A percentile compares a stretch with the other conserved stretches of the same genome.
Evolutionary conservation across 129 eudicot genomes (phyloP).

Genomic region (Rutidosis leptorrhynchoides): DNA sequence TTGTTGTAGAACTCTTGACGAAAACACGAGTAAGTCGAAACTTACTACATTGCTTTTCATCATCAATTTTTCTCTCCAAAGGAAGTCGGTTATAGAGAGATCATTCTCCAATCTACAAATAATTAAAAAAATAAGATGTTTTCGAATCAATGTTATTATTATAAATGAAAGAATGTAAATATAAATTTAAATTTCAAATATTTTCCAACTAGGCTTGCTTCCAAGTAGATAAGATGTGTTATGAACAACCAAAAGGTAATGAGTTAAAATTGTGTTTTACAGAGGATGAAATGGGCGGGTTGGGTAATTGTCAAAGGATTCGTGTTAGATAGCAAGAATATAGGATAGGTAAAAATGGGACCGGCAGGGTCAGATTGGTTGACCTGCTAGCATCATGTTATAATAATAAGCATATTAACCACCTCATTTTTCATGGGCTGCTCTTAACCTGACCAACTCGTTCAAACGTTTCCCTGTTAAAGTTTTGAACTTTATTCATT

Average conservation of each 20-base stretch:
- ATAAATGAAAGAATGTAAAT: background rate
- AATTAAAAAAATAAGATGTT: slow-evolving; percentile 5
- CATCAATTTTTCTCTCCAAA: slow-evolving; percentile 31
- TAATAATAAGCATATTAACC: background rate
- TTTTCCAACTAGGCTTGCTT: no score
- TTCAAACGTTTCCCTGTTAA: background rate
- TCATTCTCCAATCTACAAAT: slow-evolving; percentile 34
- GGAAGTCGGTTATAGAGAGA: slow-evolving; percentile 38
- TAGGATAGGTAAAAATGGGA: background rate
- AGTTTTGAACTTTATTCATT: background rate
- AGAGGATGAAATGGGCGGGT: background rate
- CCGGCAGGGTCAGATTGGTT: background rate
- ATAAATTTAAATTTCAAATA: background rate
- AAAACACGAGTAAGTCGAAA: slow-evolving; percentile 52
- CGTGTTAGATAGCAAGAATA: background rate
- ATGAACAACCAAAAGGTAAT: background rate
- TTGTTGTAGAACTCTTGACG: slow-evolving; percentile 42
- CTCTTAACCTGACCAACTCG: background rate
- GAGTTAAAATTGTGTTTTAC: background rate
- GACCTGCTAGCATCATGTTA: background rate
- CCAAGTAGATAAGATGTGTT: no score
- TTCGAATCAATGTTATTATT: slow-evolving; percentile 6
- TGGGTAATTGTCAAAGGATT: background rate
- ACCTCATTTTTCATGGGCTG: background rate
- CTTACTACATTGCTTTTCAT: slow-evolving; percentile 47